These are phyloP conservation scores for Talaromyces stipitatus DNA, from an alignment of 495 filamentous ascomycete species.

Conservation along the genomic window DNA sequence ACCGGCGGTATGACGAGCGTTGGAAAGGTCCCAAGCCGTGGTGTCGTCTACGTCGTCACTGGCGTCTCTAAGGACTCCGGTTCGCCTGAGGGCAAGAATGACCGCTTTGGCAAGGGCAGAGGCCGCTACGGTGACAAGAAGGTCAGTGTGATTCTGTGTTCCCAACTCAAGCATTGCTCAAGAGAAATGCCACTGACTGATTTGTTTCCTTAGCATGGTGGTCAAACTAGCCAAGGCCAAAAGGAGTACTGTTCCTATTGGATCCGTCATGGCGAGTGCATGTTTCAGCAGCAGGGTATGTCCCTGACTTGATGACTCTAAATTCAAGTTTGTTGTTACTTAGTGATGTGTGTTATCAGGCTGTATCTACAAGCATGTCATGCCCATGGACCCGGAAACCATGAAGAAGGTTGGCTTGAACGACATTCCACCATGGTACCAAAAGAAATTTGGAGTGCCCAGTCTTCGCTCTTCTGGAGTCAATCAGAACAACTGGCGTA, in stretches of 20 bases:
- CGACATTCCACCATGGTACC: constrained; percentile 49
- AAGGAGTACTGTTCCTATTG: constrained; percentile 85
- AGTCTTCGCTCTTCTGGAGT: neutral
- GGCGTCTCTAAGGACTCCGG: no score
- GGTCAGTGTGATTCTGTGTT: neutral
- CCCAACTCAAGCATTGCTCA: no score
- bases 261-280: constrained; percentile 76
- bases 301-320: neutral
- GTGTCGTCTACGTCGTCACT: constrained; percentile 28
- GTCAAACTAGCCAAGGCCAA: constrained; percentile 13
- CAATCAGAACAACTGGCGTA: constrained; percentile 5
- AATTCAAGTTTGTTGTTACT: neutral
- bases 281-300: constrained; percentile 66
- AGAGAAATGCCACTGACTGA: neutral
- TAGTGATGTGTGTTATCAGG: constrained; percentile 23
- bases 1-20: constrained; percentile 41
- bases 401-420: constrained; percentile 56
- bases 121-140: neutral
- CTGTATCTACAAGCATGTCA: constrained; percentile 81
- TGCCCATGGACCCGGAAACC: constrained; percentile 56
- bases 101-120: constrained; percentile 2
- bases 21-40: constrained; percentile 22
- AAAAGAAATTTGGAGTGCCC: constrained; percentile 32
- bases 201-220: neutral
- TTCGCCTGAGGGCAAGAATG: neutral